Percentiles rank a stretch among this genome's conserved stretches.
These are phyloP conservation scores for Puccinia novopanici DNA, from an alignment of 1,284 basidiomycete genomes.

Conservation along the genomic window DNA sequence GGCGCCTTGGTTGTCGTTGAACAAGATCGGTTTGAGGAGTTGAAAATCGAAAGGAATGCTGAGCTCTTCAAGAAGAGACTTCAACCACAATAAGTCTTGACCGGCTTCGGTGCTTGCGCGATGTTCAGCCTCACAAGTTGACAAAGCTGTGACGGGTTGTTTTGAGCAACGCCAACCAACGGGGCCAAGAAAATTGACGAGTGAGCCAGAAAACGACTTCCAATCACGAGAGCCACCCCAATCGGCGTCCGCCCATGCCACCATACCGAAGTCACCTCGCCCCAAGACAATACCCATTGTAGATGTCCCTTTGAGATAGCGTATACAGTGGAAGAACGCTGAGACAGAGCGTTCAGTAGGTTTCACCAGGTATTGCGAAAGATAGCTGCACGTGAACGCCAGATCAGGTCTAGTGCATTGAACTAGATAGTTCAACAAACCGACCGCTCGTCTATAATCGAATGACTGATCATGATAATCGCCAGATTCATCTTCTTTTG, in stretches of 20 bases:
- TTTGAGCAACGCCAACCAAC: background rate
- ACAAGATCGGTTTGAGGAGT: too few relatives aligned
- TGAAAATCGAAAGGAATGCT: too few relatives aligned
- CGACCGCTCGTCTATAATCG: slow-evolving; percentile 10
- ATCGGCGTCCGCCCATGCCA: background rate
- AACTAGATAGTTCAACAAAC: slow-evolving; percentile 17
- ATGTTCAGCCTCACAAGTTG: background rate
- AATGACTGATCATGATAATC: background rate
- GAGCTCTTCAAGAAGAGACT: too few relatives aligned
- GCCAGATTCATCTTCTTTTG: too few relatives aligned
- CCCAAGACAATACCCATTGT: background rate
- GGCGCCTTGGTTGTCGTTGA: background rate
- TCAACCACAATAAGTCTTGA: background rate
- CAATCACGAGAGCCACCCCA: background rate
- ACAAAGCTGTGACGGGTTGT: background rate
- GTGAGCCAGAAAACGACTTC: background rate
- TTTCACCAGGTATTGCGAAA: background rate
- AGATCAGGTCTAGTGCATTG: slow-evolving; percentile 23
- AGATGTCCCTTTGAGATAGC: background rate
- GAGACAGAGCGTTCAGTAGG: background rate
- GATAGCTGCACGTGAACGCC: background rate
- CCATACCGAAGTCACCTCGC: too few relatives aligned
- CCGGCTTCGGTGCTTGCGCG: too few relatives aligned
- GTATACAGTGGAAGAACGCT: background rate
- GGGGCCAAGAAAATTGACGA: background rate